Base-by-base conservation (phyloP, 305 asterid species). In the Plantago lanceolata region DNA sequence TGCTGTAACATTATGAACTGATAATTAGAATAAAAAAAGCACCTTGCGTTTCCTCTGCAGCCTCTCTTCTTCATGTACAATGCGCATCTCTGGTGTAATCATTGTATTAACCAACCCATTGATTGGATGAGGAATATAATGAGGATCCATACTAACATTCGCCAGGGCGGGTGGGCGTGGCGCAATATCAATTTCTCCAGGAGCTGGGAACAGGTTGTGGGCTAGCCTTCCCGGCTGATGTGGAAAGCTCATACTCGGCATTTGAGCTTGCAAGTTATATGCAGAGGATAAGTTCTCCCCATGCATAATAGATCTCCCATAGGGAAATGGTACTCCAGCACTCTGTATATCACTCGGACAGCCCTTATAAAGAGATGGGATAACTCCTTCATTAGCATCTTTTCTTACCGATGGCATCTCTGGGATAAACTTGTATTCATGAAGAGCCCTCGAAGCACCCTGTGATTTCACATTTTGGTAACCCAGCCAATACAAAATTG, bases 41-140 rank as follows among this genome's bases (percentile, higher is more conserved):
- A 82, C 96, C 97, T 90, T 90, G 65, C 91, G 88, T 69, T 90
- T 90, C 85, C 87, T 88, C 71, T 85, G 94, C 72, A 82, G 52
- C 70, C 85, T 85, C 74, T 85, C 96, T 63, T 77, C 87, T 59
- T 88, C 89, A 51, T 67, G 76, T 64, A 71, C 70, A 57, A 75
- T 60, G 45, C 72, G 81, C 75, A 75, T 83, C 28, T 85, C 90
- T 61, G 90, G 77, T 61, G 90, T 59, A 26, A 66, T 70, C 73
- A 57, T 79, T 66, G 75, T 81, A 70, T 72, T 76, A 60, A 76
- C 85, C 61, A 73, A 64, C 8, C 72, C 84, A 71, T 60, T 68
- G 63, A 67, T 67, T 29, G 89, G 84, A 63, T 73, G 83, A 66
- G 74, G 69, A 29, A 71, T 76, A 76, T 73, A 68, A 70, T 73